Conservation (phyloP, 495 filamentous ascomycete species). For the Penicillium steckii region DNA sequence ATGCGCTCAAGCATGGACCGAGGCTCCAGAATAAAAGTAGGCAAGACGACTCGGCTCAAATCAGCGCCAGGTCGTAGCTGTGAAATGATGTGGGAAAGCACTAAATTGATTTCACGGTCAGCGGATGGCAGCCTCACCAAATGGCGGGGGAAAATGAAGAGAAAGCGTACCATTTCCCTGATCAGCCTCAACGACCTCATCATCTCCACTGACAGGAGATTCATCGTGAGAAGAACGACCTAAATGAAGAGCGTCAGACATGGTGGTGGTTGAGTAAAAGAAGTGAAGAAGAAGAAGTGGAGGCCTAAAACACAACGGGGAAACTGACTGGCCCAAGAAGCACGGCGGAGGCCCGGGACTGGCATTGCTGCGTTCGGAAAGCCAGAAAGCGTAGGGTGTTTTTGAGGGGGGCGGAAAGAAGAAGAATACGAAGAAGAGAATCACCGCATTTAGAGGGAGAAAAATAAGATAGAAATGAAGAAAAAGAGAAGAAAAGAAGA, state of each 20-base stretch:
- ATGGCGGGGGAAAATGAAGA: background rate
- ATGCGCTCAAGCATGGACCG: conserved; percentile 98
- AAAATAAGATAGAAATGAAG: background rate
- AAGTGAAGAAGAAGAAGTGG: background rate
- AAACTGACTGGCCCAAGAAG: conserved; percentile 30
- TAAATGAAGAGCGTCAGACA: conserved; percentile 38
- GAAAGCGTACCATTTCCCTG: conserved; percentile 54
- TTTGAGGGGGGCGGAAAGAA: background rate
- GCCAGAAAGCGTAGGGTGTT: conserved; percentile 14
- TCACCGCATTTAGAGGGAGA: background rate
- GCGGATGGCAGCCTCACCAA: background rate
- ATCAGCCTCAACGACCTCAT: conserved; percentile 75
- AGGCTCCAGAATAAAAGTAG: conserved; percentile 97
- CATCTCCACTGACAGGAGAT: conserved; percentile 48
- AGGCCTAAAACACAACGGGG: conserved; percentile 11
- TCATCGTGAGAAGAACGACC: conserved; percentile 59
- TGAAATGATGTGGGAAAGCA: conserved; percentile 93
- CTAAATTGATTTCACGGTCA: conserved; percentile 52
- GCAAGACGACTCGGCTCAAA: conserved; percentile 87
- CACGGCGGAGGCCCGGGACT: conserved; percentile 31
- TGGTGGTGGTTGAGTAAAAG: conserved; percentile 17
- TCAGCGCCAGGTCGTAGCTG: conserved; percentile 95
- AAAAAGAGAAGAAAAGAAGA: background rate
- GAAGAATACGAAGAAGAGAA: background rate
- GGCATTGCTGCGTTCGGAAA: conserved; percentile 31